Evolutionary conservation across 2,329 filamentous ascomycete genomes (phyloP).

Genomic region (Monilinia fructicola): DNA sequence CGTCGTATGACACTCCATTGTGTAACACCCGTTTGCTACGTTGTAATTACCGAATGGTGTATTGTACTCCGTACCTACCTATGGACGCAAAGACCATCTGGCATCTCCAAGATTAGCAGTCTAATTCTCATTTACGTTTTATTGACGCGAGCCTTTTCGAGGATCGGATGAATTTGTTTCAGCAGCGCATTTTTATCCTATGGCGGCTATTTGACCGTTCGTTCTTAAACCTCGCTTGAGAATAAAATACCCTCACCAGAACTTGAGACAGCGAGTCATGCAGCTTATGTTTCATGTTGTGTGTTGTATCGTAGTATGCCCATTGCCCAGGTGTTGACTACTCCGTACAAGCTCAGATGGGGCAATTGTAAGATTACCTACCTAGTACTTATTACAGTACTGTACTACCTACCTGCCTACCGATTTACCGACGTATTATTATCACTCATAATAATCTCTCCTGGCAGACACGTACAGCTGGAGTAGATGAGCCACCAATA

Average conservation of each 20-base stretch:
- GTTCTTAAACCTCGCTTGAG: neutral
- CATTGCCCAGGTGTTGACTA: too few relatives aligned
- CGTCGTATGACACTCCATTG: neutral
- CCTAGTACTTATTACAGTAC: neutral
- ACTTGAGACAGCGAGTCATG: conserved; percentile 6
- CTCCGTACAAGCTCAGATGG: too few relatives aligned
- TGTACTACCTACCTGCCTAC: too few relatives aligned
- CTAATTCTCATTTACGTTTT: neutral
- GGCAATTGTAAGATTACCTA: too few relatives aligned
- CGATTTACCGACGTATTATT: too few relatives aligned
- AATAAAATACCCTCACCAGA: neutral
- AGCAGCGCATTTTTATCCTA: neutral
- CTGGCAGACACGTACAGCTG: too few relatives aligned
- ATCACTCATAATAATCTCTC: too few relatives aligned
- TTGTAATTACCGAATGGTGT: neutral
- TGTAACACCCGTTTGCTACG: neutral
- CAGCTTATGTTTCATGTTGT: conserved; percentile 12
- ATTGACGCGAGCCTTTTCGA: neutral
- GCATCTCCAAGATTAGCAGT: neutral
- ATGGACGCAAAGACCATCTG: neutral
- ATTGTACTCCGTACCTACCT: too few relatives aligned
- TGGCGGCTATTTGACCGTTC: neutral
- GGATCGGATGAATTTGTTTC: conserved; percentile 4
- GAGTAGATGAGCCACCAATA: too few relatives aligned
- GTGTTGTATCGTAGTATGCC: too few relatives aligned